Percentiles rank a stretch among this genome's conserved stretches.
Evolutionary conservation across 805 yeast genomes (phyloP).

Genomic region (Ogataea kodamae): DNA sequence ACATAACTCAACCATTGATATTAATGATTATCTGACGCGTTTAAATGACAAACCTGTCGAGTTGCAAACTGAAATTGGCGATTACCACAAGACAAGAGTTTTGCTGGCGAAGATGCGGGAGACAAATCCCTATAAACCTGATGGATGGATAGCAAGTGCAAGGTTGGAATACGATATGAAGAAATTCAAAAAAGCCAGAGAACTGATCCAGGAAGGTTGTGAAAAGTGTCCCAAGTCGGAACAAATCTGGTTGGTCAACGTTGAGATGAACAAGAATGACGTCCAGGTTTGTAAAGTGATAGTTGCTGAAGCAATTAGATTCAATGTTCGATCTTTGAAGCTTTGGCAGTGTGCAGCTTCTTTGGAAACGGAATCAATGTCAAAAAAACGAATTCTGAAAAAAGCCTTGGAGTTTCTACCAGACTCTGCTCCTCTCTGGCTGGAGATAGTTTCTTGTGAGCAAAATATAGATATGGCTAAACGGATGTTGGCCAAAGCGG

Average conservation of each 20-base stretch:
- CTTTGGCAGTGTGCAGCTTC: constrained; percentile 75
- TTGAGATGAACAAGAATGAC: constrained; percentile 55
- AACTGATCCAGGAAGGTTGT: constrained; percentile 72
- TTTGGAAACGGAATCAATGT: constrained; percentile 53
- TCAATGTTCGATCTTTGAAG: constrained; percentile 50
- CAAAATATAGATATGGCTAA: constrained; percentile 44
- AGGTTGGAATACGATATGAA: constrained; percentile 66
- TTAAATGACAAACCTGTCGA: constrained; percentile 29
- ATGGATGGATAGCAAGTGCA: constrained; percentile 86
- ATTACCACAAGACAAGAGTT: constrained; percentile 53
- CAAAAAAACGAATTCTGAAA: constrained; percentile 58
- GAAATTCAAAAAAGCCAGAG: constrained; percentile 53
- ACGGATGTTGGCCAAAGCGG: constrained; percentile 59
- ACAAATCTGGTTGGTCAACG: constrained; percentile 78
- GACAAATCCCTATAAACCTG: constrained; percentile 68
- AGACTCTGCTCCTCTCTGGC: constrained; percentile 61
- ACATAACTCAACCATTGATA: constrained; percentile 26
- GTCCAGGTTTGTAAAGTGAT: constrained; percentile 48
- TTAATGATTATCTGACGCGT: constrained; percentile 41
- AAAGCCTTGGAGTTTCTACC: constrained; percentile 72
- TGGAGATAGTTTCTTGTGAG: constrained; percentile 58
- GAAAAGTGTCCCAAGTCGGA: constrained; percentile 59
- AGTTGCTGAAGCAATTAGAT: constrained; percentile 61
- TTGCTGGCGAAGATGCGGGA: constrained; percentile 66
- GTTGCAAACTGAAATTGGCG: constrained; percentile 42